A percentile compares a stretch with the other conserved stretches of the same genome.
Evolutionary conservation across 1,284 basidiomycete genomes (phyloP).

Genomic region (Naganishia albida): DNA sequence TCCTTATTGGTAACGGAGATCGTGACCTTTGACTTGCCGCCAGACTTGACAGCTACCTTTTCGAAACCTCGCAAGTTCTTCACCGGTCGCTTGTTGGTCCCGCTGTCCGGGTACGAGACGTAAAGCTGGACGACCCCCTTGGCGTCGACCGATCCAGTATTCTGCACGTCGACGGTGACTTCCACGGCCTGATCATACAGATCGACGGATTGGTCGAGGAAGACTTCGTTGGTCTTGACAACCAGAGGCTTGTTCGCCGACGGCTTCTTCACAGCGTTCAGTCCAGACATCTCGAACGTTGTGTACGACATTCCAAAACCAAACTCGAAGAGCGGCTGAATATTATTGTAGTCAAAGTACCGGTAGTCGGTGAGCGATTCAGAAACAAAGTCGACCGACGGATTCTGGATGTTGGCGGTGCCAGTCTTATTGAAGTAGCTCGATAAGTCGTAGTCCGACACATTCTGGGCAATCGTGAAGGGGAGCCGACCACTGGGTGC

Average conservation of each 20-base stretch:
- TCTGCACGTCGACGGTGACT: constrained; percentile 62
- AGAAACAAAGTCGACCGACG: constrained; percentile 11
- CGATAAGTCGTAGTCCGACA: constrained; percentile 68
- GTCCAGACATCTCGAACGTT: constrained; percentile 65
- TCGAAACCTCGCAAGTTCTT: constrained; percentile 46
- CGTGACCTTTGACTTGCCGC: constrained; percentile 40
- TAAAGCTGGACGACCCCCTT: constrained; percentile 69
- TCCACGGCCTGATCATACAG: constrained; percentile 56
- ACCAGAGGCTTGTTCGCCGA: constrained; percentile 20
- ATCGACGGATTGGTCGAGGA: constrained; percentile 32
- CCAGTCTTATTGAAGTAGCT: constrained; percentile 65
- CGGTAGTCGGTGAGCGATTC: constrained; percentile 64
- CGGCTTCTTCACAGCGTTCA: constrained; percentile 57
- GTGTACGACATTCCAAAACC: constrained; percentile 84
- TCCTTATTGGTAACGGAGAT: constrained; percentile 42
- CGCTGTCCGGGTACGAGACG: constrained; percentile 48
- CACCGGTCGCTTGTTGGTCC: constrained; percentile 33
- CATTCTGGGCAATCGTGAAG: constrained; percentile 75
- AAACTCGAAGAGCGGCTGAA: constrained; percentile 71
- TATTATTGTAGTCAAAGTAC: constrained; percentile 67
- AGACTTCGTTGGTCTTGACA: constrained; percentile 47
- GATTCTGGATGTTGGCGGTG: constrained; percentile 63
- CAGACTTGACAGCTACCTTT: constrained; percentile 46
- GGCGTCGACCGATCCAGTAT: constrained; percentile 62
- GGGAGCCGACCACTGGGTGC: constrained; percentile 77